Conservation (phyloP, 1,284 basidiomycete species). For the Sanghuangporus sanghuang region DNA sequence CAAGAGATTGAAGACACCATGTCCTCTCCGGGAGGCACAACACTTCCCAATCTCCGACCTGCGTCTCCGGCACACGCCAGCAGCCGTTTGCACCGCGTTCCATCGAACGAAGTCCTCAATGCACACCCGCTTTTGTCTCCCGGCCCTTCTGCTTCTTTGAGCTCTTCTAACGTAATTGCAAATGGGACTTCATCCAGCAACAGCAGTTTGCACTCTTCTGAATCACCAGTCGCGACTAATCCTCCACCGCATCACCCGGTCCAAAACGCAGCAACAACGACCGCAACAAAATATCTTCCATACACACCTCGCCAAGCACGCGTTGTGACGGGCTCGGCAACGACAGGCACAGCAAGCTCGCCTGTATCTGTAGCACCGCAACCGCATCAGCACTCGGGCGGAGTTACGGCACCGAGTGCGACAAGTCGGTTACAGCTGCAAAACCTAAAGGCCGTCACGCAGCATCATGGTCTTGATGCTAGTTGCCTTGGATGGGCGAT, state of each 20-base stretch:
- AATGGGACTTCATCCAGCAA: conserved; percentile 18
- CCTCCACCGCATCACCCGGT: conserved; percentile 23
- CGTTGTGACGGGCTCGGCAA: conserved; percentile 42
- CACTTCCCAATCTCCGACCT: conserved; percentile 42
- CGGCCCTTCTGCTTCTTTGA: conserved; percentile 21
- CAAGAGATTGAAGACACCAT: not conserved
- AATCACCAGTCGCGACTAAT: conserved; percentile 28
- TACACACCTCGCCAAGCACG: conserved; percentile 50
- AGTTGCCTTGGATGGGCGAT: conserved; percentile 79
- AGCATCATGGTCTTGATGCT: conserved; percentile 66
- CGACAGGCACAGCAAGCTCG: conserved; percentile 40
- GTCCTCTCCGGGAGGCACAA: conserved; percentile 30
- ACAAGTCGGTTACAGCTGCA: conserved; percentile 70
- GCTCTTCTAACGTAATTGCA: conserved; percentile 17
- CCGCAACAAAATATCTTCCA: conserved; percentile 43
- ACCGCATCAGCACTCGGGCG: conserved; percentile 27
- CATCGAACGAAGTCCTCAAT: conserved; percentile 50
- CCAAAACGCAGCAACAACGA: conserved; percentile 3
- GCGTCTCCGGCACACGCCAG: conserved; percentile 41
- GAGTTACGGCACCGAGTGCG: conserved; percentile 36
- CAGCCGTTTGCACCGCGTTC: conserved; percentile 29
- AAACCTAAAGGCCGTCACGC: conserved; percentile 76
- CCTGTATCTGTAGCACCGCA: conserved; percentile 29
- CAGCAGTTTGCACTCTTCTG: conserved; percentile 19
- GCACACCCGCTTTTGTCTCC: conserved; percentile 62